phyloP scores from a whole-genome alignment of 345 rosid species.

The Barbarea vulgaris region DNA sequence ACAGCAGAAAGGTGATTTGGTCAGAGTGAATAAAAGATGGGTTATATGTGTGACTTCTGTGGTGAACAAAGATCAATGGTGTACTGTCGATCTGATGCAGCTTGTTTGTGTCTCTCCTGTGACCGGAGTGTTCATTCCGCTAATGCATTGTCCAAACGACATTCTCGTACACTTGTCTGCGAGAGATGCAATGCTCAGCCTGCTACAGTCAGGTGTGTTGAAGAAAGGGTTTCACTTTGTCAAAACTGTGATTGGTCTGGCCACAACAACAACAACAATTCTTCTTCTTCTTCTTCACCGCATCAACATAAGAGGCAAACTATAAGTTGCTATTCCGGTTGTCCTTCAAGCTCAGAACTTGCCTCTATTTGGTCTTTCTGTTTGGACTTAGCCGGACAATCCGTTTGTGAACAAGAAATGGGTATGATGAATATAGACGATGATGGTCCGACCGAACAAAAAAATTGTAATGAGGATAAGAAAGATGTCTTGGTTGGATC shows the following conservation, averaged over 20 bases:
- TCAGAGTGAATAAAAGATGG: conserved; percentile 55
- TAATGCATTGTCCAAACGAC: conserved; percentile 88
- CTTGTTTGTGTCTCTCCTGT: conserved; percentile 92
- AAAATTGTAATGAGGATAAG: conserved; percentile 44
- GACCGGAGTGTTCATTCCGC: conserved; percentile 95
- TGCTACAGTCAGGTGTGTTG: conserved; percentile 73
- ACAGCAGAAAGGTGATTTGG: conserved; percentile 7
- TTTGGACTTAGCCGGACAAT: conserved; percentile 51
- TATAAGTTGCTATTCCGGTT: conserved; percentile 79
- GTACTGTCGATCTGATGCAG: conserved; percentile 94
- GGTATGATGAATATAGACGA: conserved; percentile 88
- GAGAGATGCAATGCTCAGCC: conserved; percentile 92
- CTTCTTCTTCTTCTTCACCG: conserved; percentile 35
- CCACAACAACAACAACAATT: conserved; percentile 50
- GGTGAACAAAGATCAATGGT: conserved; percentile 89
- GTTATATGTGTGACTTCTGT: conserved; percentile 93
- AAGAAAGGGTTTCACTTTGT: conserved; percentile 86
- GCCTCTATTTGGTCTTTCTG: conserved; percentile 90
- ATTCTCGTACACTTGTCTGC: conserved; percentile 82
- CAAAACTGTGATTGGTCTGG: conserved; percentile 94
- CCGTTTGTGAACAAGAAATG: conserved; percentile 75
- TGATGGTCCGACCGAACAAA: conserved; percentile 40
- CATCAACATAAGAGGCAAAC: conserved; percentile 74
- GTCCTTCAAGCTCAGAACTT: conserved; percentile 88
- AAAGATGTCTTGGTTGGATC: conserved; percentile 39